Base-by-base conservation (phyloP, 768 basidiomycete genomes). In the Macrolepiota dolichaula region DNA sequence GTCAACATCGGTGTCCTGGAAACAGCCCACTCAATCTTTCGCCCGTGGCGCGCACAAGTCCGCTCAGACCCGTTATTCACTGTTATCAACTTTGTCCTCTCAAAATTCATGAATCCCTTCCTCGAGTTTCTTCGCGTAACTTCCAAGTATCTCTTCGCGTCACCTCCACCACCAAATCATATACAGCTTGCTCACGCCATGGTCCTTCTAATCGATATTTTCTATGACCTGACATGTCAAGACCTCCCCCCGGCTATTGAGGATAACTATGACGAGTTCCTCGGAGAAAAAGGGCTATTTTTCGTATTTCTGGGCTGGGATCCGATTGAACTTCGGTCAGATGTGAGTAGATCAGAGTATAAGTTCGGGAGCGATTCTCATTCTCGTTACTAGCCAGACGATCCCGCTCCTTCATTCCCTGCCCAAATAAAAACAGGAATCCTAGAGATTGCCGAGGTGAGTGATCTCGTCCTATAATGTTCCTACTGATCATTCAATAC, bases 21-120 rank as follows among this genome's bases (percentile, higher is more conserved):
- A 69, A 95, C 95, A 0, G 95, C 95, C 0, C 97, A 98, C 72
- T 96, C 94, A 40, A 98, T 99, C 68, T 98, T 98, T 77, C 84
- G 80, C 46, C 89, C 88, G 51, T 99, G 96, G 96, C 86, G 96
- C 47, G 87, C 93, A 1, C 91, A 90, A 67, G 91, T 94, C 64
- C 86, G 94, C 61, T 90, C 92, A 12, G 90, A 99, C 73, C 73
- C 81, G 42, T 86, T 99, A 50, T 98, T 88, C 78, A 81, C 87
- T 3, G 91, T 90, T 68, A 98, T 99, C 79, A 97, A 96, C 73
- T 80, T 92, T 58, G 96, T 97, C 57, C 81, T 98, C 38, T 78
- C 76, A 42, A 87, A 86, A 68, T 97, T 98, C 77, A 86, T 91
- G 75, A 71, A 76, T 1, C 91, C 94, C 0, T 98, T 94, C 77